These are phyloP conservation scores for Mycena alexandri DNA, from an alignment of 768 basidiomycete species.

Conservation along the genomic window DNA sequence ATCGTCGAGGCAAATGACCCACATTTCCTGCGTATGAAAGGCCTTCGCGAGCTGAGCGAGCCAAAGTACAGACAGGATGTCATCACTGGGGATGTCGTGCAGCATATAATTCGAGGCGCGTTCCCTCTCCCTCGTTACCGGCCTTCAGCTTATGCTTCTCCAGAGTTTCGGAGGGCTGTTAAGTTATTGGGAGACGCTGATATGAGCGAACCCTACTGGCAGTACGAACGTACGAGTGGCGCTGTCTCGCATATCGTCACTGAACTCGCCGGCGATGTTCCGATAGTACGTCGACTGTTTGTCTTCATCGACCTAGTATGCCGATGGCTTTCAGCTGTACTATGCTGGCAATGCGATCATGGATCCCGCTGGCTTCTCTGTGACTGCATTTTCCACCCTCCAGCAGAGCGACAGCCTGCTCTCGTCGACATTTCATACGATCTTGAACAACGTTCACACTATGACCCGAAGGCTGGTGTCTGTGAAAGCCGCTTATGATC, in stretches of 20 bases:
- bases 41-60: constrained; percentile 28
- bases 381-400: constrained; percentile 28
- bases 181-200: constrained; percentile 26
- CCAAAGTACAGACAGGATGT: constrained; percentile 34
- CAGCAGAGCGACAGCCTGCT: constrained; percentile 30
- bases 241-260: constrained; percentile 7
- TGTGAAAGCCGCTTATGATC: constrained; percentile 29
- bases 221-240: constrained; percentile 9
- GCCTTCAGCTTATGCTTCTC: background rate
- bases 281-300: constrained; percentile 23
- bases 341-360: constrained; percentile 29
- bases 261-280: constrained; percentile 25
- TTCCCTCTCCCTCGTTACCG: background rate
- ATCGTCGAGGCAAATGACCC: constrained; percentile 26
- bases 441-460: background rate
- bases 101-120: constrained; percentile 21
- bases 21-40: constrained; percentile 27
- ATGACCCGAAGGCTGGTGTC: background rate
- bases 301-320: background rate
- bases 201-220: constrained; percentile 16
- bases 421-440: constrained; percentile 16
- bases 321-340: constrained; percentile 20
- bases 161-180: constrained; percentile 34
- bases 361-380: constrained; percentile 25
- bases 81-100: constrained; percentile 33